phyloP scores from a whole-genome alignment of 805 yeast species.

The Candida ponderosae region DNA sequence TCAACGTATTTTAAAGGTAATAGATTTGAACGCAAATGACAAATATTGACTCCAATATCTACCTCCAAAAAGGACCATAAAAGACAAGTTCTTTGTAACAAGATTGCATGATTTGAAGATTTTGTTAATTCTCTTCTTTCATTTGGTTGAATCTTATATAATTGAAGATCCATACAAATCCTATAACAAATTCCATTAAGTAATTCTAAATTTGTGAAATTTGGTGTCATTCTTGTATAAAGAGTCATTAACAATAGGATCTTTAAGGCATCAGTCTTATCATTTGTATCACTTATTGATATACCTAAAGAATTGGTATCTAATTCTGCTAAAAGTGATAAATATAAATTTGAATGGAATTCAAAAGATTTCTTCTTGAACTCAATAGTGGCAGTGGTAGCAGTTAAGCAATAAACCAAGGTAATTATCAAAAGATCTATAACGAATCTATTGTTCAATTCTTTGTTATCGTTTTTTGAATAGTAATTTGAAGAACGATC shows the following conservation, averaged over 20 bases:
- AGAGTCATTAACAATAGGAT: background rate
- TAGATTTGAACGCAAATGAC: background rate
- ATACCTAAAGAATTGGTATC: background rate
- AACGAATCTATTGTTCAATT: no score
- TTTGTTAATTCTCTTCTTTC: background rate
- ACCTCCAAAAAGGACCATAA: background rate
- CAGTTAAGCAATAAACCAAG: background rate
- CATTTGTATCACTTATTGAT: no score
- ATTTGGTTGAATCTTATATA: background rate
- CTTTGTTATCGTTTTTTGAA: no score
- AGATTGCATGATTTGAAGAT: no score
- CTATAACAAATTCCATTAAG: background rate
- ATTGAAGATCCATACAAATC: background rate
- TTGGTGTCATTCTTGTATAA: slow-evolving; percentile 1
- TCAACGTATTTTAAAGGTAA: background rate
- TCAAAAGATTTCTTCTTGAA: background rate
- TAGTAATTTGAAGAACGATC: no score
- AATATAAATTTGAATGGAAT: background rate
- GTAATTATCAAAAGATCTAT: background rate
- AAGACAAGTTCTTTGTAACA: background rate
- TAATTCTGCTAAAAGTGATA: background rate
- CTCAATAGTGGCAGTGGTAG: background rate
- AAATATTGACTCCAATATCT: background rate
- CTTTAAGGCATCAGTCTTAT: background rate
- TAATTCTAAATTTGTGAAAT: background rate